Evolutionary conservation across 805 yeast genomes (phyloP), one percentile per base, ranked within the genome.

Genomic region (Huiozyma sinensis): DNA sequence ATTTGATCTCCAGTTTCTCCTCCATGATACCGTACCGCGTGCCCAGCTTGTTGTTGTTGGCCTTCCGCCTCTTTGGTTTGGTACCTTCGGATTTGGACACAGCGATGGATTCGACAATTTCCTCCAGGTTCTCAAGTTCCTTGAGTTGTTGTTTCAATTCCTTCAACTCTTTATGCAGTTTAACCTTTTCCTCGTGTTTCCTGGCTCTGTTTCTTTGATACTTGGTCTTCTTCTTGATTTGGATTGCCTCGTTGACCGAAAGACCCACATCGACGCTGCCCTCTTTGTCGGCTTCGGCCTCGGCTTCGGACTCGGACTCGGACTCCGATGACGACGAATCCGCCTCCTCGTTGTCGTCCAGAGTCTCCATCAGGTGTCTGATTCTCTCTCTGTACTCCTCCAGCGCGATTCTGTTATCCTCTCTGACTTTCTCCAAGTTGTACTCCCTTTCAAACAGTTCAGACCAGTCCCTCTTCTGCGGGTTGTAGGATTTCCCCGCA

Each of bases 401-500:
- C 45, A 84, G 68, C 43, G 72, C 71, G 43, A 74, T 63, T 55
- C 83, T 73, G 54, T 77, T 72, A 47, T 77, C 76, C 54, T 86
- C 96, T 44, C 71, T 74, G 41, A 75, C 70, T 55, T 77, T 76
- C 56, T 87, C 95, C 44, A 70, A 68, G 42, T 60, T 71, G 53
- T 72, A 81, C 63, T 88, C 97, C 43, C 70, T 67, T 43, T 75
- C 68, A 42, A 92, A 75, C 52, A 89, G 71, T 13, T 63, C 64
- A 53, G 78, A 77, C 98, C 98, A 92, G 28, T 83, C 77, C 44
- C 81, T 83, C 50, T 80, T 69, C 9, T 90, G 73, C 28, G 98
- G 98, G 59, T 92, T 92, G 36, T 63, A 92, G 2, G 97, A 89
- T 61, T 83, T 84, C 44, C 97, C 97, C 1, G 81, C 92, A 54